phyloP scores from a whole-genome alignment of 108 stramenopile species.

The Aureococcus anophagefferens region DNA sequence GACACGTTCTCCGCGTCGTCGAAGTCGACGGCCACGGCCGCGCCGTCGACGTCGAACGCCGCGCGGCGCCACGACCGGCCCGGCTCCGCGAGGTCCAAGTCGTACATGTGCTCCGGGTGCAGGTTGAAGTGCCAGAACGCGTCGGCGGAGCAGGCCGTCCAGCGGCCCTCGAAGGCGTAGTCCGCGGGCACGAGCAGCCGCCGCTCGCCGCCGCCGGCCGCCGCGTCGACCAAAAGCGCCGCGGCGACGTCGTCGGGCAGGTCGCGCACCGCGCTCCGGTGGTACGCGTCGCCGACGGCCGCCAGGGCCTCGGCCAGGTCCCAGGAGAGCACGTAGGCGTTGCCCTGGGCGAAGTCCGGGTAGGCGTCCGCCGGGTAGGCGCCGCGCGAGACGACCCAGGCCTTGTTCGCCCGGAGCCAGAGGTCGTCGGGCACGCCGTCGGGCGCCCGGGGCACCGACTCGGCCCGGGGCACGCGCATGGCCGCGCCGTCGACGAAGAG shows the following conservation, averaged over 20 bases:
- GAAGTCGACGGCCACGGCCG: not conserved
- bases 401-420: no score
- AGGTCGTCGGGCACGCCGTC: no score
- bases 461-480: not conserved
- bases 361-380: not conserved
- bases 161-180: not conserved
- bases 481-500: not conserved
- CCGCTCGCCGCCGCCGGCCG: not conserved
- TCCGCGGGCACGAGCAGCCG: not conserved
- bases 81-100: not conserved
- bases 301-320: not conserved
- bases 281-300: not conserved
- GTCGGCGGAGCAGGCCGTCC: not conserved
- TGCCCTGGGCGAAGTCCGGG: slow-evolving; percentile 3
- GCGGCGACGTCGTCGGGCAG: not conserved
- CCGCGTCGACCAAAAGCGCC: not conserved
- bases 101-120: not conserved
- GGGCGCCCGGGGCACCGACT: no score
- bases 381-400: not conserved
- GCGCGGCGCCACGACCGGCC: not conserved
- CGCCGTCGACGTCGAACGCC: not conserved
- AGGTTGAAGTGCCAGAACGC: not conserved
- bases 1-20: not conserved
- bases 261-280: not conserved
- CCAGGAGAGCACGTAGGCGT: not conserved